Evolutionary conservation across 2,329 filamentous ascomycete species (phyloP).

Genomic region (Dothistroma septosporum): DNA sequence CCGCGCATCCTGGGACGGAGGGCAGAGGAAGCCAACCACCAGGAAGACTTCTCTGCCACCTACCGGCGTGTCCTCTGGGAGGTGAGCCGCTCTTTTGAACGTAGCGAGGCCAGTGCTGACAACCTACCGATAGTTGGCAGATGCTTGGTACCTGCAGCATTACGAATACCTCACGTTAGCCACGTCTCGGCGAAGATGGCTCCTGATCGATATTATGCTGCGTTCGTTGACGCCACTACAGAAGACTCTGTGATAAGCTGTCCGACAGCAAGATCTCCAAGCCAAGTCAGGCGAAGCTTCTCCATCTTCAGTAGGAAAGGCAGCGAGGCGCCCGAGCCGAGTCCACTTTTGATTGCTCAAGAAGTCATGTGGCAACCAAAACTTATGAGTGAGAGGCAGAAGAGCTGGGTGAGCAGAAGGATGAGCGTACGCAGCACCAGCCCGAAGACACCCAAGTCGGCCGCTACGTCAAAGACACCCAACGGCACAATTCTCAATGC

Average conservation of each 20-base stretch:
- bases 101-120: neutral
- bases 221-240: neutral
- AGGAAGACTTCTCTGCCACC: constrained; percentile 1
- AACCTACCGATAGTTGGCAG: neutral
- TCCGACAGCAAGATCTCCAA: neutral
- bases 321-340: constrained; percentile 25
- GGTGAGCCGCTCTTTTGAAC: neutral
- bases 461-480: neutral
- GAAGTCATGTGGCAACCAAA: constrained; percentile 16
- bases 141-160: constrained; percentile 5
- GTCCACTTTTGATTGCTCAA: constrained; percentile 19
- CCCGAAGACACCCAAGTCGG: constrained; percentile 1
- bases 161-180: neutral
- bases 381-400: constrained; percentile 24
- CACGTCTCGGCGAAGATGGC: neutral
- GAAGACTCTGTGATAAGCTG: neutral
- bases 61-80: neutral
- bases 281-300: constrained; percentile 28
- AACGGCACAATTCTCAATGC: constrained; percentile 33
- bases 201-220: constrained; percentile 2
- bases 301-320: constrained; percentile 38
- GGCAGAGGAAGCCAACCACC: neutral
- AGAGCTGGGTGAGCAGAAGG: constrained; percentile 23
- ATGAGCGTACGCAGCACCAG: constrained; percentile 12
- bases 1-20: constrained; percentile 1